Base-by-base conservation (phyloP, 2,329 filamentous ascomycete species). In the Penicillium palitans region DNA sequence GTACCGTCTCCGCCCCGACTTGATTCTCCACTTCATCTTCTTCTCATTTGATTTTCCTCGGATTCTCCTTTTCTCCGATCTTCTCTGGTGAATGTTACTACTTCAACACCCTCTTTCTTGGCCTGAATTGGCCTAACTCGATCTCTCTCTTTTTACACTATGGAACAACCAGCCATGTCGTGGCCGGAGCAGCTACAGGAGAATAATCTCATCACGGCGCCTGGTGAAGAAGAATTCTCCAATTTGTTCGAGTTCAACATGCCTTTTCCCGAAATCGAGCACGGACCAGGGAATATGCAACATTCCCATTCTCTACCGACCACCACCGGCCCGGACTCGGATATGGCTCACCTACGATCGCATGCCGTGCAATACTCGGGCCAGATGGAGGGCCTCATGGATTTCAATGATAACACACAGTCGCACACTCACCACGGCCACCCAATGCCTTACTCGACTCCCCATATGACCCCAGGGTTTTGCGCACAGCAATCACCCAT, bases 161-260 rank as follows among this genome's bases (percentile, higher is more conserved):
- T 78, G 76, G 75, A 79, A 66, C 71, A 74, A 51, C 60, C 70
- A 12, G 63, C 75, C 40, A 66, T 76, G 65, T 64, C 70, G 42
- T 80, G 78, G 78, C 68, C 74, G 39, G 74, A 75, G 55, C 68
- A 74, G 47, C 66, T 76, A 33, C 70, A 75, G 52, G 72, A 74
- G 57, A 74, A 76, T 51, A 66, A 72, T 41, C 72, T 79, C 61
- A 73, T 78, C 53, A 61, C 72, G 9, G 68, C 68, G 27, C 66
- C 75, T 57, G 65, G 73, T 52, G 77, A 79, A 29, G 79, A 81
- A 61, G 79, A 81, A 54, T 81, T 81, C 63, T 75, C 78, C 57
- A 79, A 76, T 57, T 78, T 80, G 58, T 75, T 81, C 58, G 78
- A 81, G 54, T 79, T 81, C 67, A 77, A 76, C 59, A 76, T 78